Evolutionary conservation across 805 yeast species (phyloP).

Genomic region (Kregervanrija delftensis): DNA sequence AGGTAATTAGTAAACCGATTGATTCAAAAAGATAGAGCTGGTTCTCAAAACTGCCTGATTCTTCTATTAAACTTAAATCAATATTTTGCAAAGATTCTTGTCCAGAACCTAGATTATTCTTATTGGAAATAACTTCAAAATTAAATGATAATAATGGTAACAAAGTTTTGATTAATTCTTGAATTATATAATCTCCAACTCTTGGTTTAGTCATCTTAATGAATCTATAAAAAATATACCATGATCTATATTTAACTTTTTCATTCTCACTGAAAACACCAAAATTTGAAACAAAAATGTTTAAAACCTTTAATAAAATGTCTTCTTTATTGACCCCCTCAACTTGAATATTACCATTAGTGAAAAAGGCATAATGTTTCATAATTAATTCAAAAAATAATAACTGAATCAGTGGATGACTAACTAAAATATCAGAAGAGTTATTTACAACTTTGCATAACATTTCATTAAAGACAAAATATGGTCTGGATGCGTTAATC

Average conservation of each 20-base stretch:
- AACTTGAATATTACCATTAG: constrained; percentile 33
- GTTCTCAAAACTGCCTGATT: constrained; percentile 58
- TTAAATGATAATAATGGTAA: constrained; percentile 58
- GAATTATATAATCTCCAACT: constrained; percentile 42
- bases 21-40: constrained; percentile 84
- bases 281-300: constrained; percentile 69
- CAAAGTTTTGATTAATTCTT: constrained; percentile 52
- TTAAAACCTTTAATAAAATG: constrained; percentile 56
- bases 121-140: constrained; percentile 36
- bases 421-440: constrained; percentile 35
- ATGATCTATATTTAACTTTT: constrained; percentile 75
- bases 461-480: constrained; percentile 53
- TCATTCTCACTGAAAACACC: constrained; percentile 74
- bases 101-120: constrained; percentile 17
- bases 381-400: constrained; percentile 79
- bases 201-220: constrained; percentile 69
- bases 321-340: constrained; percentile 37
- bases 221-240: constrained; percentile 86
- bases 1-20: constrained; percentile 65
- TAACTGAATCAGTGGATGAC: constrained; percentile 78
- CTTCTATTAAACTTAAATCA: constrained; percentile 39
- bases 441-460: constrained; percentile 38
- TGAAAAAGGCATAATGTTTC: constrained; percentile 65
- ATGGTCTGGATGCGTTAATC: constrained; percentile 60
- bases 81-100: constrained; percentile 17